phyloP scores from a whole-genome alignment of 2,329 filamentous ascomycete species.

The Pyrenochaeta sp. region DNA sequence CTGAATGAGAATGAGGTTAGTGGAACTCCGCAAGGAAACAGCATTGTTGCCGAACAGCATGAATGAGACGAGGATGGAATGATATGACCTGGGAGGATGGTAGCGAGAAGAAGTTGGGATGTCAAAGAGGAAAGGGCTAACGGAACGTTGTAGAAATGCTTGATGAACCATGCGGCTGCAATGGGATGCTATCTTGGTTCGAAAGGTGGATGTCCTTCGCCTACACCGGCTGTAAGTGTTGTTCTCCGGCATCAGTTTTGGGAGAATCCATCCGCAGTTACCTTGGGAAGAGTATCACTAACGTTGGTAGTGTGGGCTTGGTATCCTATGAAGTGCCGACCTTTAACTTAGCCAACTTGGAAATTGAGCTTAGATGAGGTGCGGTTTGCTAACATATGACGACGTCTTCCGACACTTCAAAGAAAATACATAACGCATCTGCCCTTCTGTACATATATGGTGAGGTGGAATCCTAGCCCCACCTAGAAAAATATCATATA shows the following conservation, averaged over 20 bases:
- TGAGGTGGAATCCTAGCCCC: no score
- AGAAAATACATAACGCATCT: no score
- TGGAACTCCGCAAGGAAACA: neutral
- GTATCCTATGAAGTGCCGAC: conserved; percentile 5
- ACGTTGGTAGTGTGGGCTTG: conserved; percentile 19
- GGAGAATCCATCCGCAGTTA: neutral
- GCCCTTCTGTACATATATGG: no score
- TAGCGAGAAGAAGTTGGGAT: no score
- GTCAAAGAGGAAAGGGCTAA: neutral
- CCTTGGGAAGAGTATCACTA: neutral
- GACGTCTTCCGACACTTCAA: no score
- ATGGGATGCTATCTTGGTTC: conserved; percentile 27
- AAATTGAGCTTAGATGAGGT: neutral
- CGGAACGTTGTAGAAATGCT: conserved; percentile 15
- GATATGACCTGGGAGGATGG: no score
- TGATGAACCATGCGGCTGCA: conserved; percentile 22
- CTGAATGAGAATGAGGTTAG: conserved; percentile 36
- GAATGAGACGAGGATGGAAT: no score
- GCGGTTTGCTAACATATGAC: no score
- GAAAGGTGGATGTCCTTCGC: conserved; percentile 28
- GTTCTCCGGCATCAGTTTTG: no score
- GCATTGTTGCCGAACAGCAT: no score
- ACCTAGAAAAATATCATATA: no score
- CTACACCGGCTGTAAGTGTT: conserved; percentile 23
- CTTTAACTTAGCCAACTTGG: neutral